Conservation (phyloP, 495 filamentous ascomycete species). For the Neurospora terricola region DNA sequence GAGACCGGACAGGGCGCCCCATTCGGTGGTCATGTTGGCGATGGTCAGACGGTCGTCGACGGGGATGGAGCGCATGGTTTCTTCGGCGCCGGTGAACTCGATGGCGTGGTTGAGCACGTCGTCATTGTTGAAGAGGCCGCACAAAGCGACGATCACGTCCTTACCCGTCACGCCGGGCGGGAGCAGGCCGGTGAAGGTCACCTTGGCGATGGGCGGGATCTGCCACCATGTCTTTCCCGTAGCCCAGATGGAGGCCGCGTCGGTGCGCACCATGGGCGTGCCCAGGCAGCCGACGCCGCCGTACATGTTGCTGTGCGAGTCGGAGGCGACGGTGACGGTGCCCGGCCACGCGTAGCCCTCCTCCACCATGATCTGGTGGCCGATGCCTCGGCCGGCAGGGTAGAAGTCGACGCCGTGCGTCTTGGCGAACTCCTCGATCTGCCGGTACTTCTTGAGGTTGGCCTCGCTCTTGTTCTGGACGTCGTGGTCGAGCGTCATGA, state of each 20-base stretch:
- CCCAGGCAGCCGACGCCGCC: slow-evolving; percentile 70
- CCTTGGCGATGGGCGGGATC: slow-evolving; percentile 73
- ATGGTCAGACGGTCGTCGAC: slow-evolving; percentile 77
- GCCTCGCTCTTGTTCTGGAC: slow-evolving; percentile 77
- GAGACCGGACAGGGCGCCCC: slow-evolving; percentile 67
- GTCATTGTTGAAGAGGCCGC: slow-evolving; percentile 77
- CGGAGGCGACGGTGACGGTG: slow-evolving; percentile 70
- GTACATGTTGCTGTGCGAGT: slow-evolving; percentile 84
- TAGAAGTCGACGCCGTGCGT: slow-evolving; percentile 78
- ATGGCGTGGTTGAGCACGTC: slow-evolving; percentile 90
- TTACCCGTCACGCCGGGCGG: slow-evolving; percentile 84
- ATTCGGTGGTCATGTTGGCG: slow-evolving; percentile 93
- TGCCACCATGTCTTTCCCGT: slow-evolving; percentile 84
- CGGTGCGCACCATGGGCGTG: slow-evolving; percentile 77
- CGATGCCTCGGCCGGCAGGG: slow-evolving; percentile 60
- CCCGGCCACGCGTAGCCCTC: slow-evolving; percentile 59
- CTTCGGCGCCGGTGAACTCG: slow-evolving; percentile 73
- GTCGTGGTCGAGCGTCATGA: slow-evolving; percentile 90
- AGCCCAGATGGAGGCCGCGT: slow-evolving; percentile 80
- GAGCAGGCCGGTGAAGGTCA: slow-evolving; percentile 66
- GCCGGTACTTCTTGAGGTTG: slow-evolving; percentile 75
- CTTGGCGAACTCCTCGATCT: slow-evolving; percentile 80
- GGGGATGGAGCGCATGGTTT: slow-evolving; percentile 64
- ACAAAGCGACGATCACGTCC: slow-evolving; percentile 87
- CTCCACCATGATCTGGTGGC: slow-evolving; percentile 32